Conservation (phyloP, 768 basidiomycete species). For the Auricularia auricula-judae region DNA sequence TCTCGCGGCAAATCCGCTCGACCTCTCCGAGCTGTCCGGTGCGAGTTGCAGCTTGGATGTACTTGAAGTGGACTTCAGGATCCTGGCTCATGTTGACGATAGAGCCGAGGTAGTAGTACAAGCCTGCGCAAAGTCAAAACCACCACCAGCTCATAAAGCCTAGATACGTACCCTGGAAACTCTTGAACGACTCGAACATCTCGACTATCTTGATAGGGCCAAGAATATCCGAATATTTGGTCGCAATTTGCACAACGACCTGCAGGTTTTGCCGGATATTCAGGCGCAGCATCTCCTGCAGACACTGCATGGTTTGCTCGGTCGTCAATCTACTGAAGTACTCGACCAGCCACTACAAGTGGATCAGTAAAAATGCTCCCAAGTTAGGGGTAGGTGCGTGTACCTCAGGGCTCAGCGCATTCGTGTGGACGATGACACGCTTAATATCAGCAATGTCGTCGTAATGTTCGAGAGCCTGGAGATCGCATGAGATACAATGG, state of each 20-base stretch:
- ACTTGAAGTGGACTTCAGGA: constrained; percentile 98
- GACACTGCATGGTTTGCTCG: constrained; percentile 90
- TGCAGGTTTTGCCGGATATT: constrained; percentile 98
- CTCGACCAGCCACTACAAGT: constrained; percentile 77
- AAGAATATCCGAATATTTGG: constrained; percentile 96
- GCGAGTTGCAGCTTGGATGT: constrained; percentile 96
- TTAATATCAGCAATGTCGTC: constrained; percentile 98
- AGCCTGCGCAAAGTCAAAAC: constrained; percentile 32
- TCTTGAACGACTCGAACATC: constrained; percentile 97
- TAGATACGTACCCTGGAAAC: constrained; percentile 52
- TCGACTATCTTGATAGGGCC: constrained; percentile 97
- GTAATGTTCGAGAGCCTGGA: constrained; percentile 91
- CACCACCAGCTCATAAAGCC: background rate
- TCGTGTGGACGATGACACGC: constrained; percentile 89
- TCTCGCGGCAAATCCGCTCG: constrained; percentile 96
- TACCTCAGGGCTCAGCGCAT: constrained; percentile 73
- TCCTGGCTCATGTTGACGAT: constrained; percentile 95
- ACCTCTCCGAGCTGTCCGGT: constrained; percentile 99
- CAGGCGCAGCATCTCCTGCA: constrained; percentile 93
- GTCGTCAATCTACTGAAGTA: constrained; percentile 97
- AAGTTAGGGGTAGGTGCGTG: background rate
- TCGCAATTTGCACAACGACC: constrained; percentile 92
- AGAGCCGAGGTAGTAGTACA: constrained; percentile 98
- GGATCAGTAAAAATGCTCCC: constrained; percentile 1
- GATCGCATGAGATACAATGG: constrained; percentile 8